Conservation (phyloP, 495 filamentous ascomycete species). For the Halenospora varia region DNA sequence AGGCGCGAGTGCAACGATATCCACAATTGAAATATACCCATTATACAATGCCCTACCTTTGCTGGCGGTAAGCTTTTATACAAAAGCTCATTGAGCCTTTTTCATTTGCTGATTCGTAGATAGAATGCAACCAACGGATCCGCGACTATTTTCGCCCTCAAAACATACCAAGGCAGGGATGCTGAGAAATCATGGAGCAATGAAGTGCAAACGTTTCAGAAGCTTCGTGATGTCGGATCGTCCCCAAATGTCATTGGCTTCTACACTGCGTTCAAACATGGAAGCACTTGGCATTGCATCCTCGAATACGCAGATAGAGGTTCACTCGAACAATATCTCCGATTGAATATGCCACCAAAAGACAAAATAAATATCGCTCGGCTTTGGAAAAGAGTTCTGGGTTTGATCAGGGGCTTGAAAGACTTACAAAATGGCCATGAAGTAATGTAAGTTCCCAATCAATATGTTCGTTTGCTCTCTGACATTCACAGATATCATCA, state of each 20-base stretch:
- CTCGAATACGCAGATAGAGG: slow-evolving; percentile 42
- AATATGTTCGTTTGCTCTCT: neutral
- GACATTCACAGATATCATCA: slow-evolving; percentile 29
- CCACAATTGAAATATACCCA: slow-evolving; percentile 25
- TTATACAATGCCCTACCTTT: slow-evolving; percentile 17
- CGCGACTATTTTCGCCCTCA: slow-evolving; percentile 33
- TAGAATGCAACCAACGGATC: slow-evolving; percentile 7
- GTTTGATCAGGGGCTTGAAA: slow-evolving; percentile 25
- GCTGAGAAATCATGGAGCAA: slow-evolving; percentile 29
- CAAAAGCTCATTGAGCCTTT: neutral
- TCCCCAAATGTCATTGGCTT: slow-evolving; percentile 29
- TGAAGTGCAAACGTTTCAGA: slow-evolving; percentile 31
- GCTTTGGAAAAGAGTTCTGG: slow-evolving; percentile 38
- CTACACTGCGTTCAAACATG: slow-evolving; percentile 34
- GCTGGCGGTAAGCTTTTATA: neutral
- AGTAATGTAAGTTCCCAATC: slow-evolving; percentile 5
- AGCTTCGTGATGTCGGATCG: slow-evolving; percentile 14
- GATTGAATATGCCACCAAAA: slow-evolving; percentile 20
- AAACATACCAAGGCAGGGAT: slow-evolving; percentile 31
- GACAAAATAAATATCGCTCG: slow-evolving; percentile 26
- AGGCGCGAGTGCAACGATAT: slow-evolving; percentile 20
- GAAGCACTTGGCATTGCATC: slow-evolving; percentile 32
- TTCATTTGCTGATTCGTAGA: neutral
- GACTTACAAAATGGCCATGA: neutral
- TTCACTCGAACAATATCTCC: slow-evolving; percentile 33